These are phyloP conservation scores for Phytophthora ohioensis DNA, from an alignment of 352 stramenopile genomes.

Conservation along the genomic window DNA sequence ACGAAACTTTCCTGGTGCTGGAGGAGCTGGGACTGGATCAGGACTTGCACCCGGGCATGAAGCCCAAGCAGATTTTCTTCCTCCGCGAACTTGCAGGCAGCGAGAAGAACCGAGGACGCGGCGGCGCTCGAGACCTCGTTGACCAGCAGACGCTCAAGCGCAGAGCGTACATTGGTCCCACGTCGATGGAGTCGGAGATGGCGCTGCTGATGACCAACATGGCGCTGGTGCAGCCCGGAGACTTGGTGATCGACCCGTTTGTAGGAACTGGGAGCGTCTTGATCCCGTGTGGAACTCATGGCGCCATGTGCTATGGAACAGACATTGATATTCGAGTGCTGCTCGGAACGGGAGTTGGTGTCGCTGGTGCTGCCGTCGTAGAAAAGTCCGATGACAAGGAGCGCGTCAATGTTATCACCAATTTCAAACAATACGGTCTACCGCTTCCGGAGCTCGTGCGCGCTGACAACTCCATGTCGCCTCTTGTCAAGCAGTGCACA, in stretches of 20 bases:
- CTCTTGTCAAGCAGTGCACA: slow-evolving; percentile 55
- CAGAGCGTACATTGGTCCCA: slow-evolving; percentile 96
- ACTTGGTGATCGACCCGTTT: slow-evolving; percentile 96
- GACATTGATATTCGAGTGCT: slow-evolving; percentile 98
- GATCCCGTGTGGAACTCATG: slow-evolving; percentile 93
- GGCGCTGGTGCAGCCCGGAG: slow-evolving; percentile 69
- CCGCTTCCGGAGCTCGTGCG: slow-evolving; percentile 95
- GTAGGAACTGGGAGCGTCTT: slow-evolving; percentile 98
- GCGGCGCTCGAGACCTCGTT: slow-evolving; percentile 77
- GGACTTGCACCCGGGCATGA: slow-evolving; percentile 39
- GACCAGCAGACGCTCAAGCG: slow-evolving; percentile 95
- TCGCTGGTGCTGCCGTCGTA: slow-evolving; percentile 47
- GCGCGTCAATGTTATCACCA: slow-evolving; percentile 84
- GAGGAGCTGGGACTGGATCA: slow-evolving; percentile 78
- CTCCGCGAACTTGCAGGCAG: slow-evolving; percentile 74
- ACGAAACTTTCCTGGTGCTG: slow-evolving; percentile 79
- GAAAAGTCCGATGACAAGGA: slow-evolving; percentile 20
- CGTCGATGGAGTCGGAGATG: slow-evolving; percentile 98
- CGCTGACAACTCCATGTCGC: slow-evolving; percentile 89
- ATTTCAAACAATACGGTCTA: slow-evolving; percentile 95
- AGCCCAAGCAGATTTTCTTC: slow-evolving; percentile 78
- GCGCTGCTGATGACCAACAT: slow-evolving; percentile 96
- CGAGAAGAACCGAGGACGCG: slow-evolving; percentile 76
- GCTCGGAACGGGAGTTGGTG: slow-evolving; percentile 87
- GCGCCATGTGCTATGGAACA: slow-evolving; percentile 94